phyloP scores from a whole-genome alignment of 768 basidiomycete genomes.

The Naganishia kalamii region DNA sequence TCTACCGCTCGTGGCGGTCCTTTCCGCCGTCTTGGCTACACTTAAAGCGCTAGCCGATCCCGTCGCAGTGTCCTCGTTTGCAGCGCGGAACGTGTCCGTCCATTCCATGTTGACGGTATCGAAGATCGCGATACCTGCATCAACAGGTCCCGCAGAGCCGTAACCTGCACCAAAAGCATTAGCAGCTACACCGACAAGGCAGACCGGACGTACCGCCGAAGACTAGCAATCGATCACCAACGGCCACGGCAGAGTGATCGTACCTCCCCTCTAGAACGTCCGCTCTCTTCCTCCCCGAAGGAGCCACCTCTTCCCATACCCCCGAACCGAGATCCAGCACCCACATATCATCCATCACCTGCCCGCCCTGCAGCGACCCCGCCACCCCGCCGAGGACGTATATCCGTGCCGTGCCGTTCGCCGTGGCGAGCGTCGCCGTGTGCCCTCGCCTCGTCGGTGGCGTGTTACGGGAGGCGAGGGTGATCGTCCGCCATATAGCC shows the following conservation, averaged over 20 bases:
- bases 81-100: no score
- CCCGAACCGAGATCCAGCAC: constrained; percentile 28
- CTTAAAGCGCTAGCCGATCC: no score
- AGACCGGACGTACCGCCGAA: constrained; percentile 55
- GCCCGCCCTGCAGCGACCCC: constrained; percentile 52
- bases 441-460: constrained; percentile 30
- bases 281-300: constrained; percentile 43
- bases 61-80: no score
- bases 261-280: constrained; percentile 60
- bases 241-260: constrained; percentile 67
- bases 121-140: constrained; percentile 36
- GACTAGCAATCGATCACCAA: constrained; percentile 57
- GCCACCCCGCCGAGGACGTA: constrained; percentile 76
- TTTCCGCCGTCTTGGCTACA: no score
- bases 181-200: neutral
- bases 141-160: no score
- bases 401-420: constrained; percentile 47
- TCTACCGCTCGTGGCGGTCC: no score
- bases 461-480: constrained; percentile 58
- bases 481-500: constrained; percentile 56
- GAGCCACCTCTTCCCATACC: constrained; percentile 64
- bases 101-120: no score
- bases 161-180: no score
- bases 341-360: constrained; percentile 41
- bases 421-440: constrained; percentile 4